These are phyloP conservation scores for Globisporangium carolinianum DNA, from an alignment of 352 stramenopile genomes.

Conservation along the genomic window DNA sequence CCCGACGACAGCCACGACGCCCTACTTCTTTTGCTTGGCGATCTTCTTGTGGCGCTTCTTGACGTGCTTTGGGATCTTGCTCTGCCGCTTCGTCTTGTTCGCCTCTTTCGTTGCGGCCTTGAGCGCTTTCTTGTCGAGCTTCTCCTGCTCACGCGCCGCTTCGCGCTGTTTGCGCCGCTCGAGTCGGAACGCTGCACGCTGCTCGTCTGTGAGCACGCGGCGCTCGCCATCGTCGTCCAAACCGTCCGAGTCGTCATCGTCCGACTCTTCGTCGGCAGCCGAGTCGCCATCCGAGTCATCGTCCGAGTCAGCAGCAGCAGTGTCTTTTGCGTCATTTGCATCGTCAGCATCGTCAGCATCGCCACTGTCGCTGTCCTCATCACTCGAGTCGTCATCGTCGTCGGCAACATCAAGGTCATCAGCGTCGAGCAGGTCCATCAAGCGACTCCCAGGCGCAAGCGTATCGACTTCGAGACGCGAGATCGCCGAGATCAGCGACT, in stretches of 20 bases:
- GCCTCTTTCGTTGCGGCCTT: slow-evolving; percentile 95
- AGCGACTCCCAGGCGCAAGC: slow-evolving; percentile 27
- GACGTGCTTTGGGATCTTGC: slow-evolving; percentile 98
- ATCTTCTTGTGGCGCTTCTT: slow-evolving; percentile 98
- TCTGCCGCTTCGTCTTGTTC: slow-evolving; percentile 90
- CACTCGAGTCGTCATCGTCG: slow-evolving; percentile 44
- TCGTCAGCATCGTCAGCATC: slow-evolving; percentile 45
- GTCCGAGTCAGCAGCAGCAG: slow-evolving; percentile 25
- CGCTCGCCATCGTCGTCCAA: slow-evolving; percentile 50
- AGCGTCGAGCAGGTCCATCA: slow-evolving; percentile 49
- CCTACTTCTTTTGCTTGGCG: slow-evolving; percentile 87
- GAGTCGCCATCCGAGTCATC: slow-evolving; percentile 23
- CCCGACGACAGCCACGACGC: too few species aligned
- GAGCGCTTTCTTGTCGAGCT: slow-evolving; percentile 87
- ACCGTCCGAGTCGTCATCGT: slow-evolving; percentile 26
- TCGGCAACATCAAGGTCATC: slow-evolving; percentile 61
- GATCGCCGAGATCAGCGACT: slow-evolving; percentile 71
- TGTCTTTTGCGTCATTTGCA: slow-evolving; percentile 35
- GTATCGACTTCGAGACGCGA: slow-evolving; percentile 59
- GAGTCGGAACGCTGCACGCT: slow-evolving; percentile 78
- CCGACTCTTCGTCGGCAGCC: slow-evolving; percentile 32
- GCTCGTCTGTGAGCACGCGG: slow-evolving; percentile 62
- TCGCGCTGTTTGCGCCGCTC: slow-evolving; percentile 74
- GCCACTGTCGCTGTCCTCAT: slow-evolving; percentile 56
- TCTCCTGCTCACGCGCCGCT: slow-evolving; percentile 41